Percentiles rank a stretch among this genome's conserved stretches.
These are phyloP conservation scores for Saturnispora diversa DNA, from an alignment of 805 yeast genomes.

Conservation along the genomic window DNA sequence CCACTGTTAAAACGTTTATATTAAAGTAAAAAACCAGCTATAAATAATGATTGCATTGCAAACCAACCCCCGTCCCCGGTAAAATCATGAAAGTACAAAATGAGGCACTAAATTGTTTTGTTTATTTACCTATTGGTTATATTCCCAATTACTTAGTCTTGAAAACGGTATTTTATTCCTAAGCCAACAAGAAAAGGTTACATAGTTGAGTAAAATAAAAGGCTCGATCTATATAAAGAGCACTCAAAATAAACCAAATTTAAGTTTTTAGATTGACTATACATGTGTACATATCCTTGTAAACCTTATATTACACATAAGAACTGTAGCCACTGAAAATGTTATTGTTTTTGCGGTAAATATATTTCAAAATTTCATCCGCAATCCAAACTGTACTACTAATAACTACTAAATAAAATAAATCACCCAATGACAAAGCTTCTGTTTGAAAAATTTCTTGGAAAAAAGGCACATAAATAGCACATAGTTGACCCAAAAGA, in stretches of 20 bases:
- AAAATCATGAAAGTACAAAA: too few species aligned
- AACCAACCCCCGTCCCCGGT: too few species aligned
- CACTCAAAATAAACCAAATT: background rate
- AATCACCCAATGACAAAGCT: slow-evolving; percentile 65
- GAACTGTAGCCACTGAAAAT: slow-evolving; percentile 23
- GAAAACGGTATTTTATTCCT: too few species aligned
- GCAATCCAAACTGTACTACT: slow-evolving; percentile 78
- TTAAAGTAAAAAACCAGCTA: too few species aligned
- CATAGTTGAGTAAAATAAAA: background rate
- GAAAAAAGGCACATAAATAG: slow-evolving; percentile 87
- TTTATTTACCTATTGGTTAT: too few species aligned
- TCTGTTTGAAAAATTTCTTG: slow-evolving; percentile 93
- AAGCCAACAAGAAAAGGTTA: too few species aligned
- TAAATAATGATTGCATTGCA: too few species aligned
- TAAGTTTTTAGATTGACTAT: background rate
- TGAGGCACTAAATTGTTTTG: too few species aligned
- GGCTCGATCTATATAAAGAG: background rate
- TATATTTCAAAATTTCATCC: slow-evolving; percentile 72
- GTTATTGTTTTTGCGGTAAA: slow-evolving; percentile 16
- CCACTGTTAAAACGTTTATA: too few species aligned
- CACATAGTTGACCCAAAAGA: slow-evolving; percentile 83
- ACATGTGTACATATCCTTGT: background rate
- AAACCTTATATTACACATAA: slow-evolving; percentile 21
- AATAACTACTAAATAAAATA: slow-evolving; percentile 50
- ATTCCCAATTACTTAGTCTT: too few species aligned